These are phyloP conservation scores for Terfezia claveryi DNA, from an alignment of 495 filamentous ascomycete genomes.

Conservation along the genomic window DNA sequence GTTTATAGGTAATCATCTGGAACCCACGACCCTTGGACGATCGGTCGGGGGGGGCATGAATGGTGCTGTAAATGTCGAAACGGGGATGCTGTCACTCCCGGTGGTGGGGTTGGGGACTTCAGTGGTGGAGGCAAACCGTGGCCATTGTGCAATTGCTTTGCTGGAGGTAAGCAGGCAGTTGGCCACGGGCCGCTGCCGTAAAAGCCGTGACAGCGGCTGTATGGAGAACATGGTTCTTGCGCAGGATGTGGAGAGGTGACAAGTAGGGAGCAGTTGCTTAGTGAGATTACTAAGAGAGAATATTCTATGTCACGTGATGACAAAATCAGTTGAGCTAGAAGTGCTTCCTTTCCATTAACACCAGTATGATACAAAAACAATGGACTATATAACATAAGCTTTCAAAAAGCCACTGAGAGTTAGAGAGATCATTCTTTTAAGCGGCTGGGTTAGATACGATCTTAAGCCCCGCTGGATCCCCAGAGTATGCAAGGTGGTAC, in stretches of 20 bases:
- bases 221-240: background rate
- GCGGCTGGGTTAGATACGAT: conserved; percentile 32
- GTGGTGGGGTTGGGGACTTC: background rate
- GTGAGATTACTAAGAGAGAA: no score
- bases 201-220: background rate
- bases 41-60: background rate
- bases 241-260: no score
- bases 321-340: no score
- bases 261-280: no score
- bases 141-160: background rate
- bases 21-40: conserved; percentile 21
- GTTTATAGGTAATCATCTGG: conserved; percentile 66
- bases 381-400: no score
- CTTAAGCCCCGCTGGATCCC: conserved; percentile 55
- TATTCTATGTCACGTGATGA: no score
- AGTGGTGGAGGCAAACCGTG: background rate
- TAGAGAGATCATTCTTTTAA: no score
- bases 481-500: conserved; percentile 81
- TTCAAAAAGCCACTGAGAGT: no score
- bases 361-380: no score
- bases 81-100: background rate
- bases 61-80: background rate
- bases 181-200: background rate
- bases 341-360: no score
- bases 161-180: background rate